A percentile compares a stretch with the other conserved stretches of the same genome.
Evolutionary conservation across 257 asterid species (phyloP).

Genomic region (Capsicum pubescens): DNA sequence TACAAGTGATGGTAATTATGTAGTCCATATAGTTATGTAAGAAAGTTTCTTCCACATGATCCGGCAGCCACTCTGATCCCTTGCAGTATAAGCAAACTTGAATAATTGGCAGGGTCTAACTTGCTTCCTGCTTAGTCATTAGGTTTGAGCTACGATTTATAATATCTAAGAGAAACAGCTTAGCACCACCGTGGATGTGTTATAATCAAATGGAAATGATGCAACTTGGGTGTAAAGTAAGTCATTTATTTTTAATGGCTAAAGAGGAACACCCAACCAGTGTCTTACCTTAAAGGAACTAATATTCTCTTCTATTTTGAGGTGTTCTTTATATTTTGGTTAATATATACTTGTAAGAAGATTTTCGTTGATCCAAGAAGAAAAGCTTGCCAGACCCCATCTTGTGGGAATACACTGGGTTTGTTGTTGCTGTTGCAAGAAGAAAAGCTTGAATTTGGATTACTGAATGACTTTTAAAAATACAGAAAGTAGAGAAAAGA

Average conservation of each 20-base stretch:
- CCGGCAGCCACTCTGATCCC: slow-evolving; percentile 20
- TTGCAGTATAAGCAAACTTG: background rate
- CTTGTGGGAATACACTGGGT: too few species aligned
- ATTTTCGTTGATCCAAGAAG: background rate
- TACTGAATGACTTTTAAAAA: background rate
- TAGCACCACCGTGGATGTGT: background rate
- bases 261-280: background rate
- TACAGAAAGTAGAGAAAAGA: background rate
- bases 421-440: background rate
- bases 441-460: background rate
- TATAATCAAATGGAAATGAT: background rate
- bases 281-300: background rate
- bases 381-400: background rate
- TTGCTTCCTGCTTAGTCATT: background rate
- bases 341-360: background rate
- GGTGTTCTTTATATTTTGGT: background rate
- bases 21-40: slow-evolving; percentile 4
- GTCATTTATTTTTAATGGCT: background rate
- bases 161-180: background rate
- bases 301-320: slow-evolving; percentile 3
- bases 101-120: background rate
- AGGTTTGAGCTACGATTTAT: background rate
- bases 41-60: slow-evolving; percentile 18
- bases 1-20: background rate
- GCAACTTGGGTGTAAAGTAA: background rate